Evolutionary conservation across 208 protist species (phyloP), one percentile per base, ranked within the genome.

Genomic region (Crithidia thermophila): DNA sequence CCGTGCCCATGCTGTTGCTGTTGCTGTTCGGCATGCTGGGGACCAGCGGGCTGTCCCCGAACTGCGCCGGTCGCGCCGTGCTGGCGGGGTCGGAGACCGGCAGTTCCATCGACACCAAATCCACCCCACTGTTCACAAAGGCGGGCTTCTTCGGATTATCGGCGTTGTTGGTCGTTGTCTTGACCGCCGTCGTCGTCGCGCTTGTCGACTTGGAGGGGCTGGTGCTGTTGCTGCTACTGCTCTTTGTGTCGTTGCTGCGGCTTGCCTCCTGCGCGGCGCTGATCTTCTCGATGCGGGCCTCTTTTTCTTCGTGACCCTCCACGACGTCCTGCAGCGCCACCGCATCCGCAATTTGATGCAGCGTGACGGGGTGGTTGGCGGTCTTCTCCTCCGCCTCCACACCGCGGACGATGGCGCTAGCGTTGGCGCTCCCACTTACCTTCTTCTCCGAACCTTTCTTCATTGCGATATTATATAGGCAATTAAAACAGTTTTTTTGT

Each of bases 301-400:
- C 34, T 42, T 59, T 43, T 34, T 10, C 23, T 8, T 55, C 36
- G 8, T 30, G 21, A 11, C 28, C 23, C 28, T 75, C 39, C 23
- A 36, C 23, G 10, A 59, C 61, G 50, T 68, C 70, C 3, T 52
- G 33, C n/a, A 64, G 43, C 18, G 45, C 45, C 1, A 69, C 55
- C 20, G 67, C 65, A 40, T 67, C 60, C 27, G 47, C 53, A 31
- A 71, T 61, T 13, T 49, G 50, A 34, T 57, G 71, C 46, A 37
- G 16, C 43, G 30, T 10, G 55, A 0, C 18, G 10, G 25, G 13
- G n/a, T 21, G 47, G 25, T 13, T 9, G 47, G 36, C 23, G 4
- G n/a, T n/a, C n/a, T n/a, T n/a, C n/a, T 37, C 21, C 18, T 40
- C 21, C 21, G 20, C 34, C 34, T 18, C 60, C n/a, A n/a, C 50